These are phyloP conservation scores for Pythium diclinum DNA, from an alignment of 352 stramenopile species.

Conservation along the genomic window DNA sequence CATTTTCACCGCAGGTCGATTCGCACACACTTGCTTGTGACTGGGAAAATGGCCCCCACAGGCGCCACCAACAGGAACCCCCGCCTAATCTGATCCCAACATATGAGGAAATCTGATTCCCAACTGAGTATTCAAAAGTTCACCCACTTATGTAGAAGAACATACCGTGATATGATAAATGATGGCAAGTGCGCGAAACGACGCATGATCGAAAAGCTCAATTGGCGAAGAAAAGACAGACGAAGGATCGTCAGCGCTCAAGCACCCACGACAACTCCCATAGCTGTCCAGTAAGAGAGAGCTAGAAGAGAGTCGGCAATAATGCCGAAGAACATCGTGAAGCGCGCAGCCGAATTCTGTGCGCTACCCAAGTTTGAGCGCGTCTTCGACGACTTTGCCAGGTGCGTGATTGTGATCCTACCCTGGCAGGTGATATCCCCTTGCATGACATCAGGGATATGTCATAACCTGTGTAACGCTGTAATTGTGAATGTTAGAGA, in stretches of 20 bases:
- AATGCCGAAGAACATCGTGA: slow-evolving; percentile 60
- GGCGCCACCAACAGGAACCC: not conserved
- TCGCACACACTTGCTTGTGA: not conserved
- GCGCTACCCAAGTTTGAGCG: slow-evolving; percentile 72
- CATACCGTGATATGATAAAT: slow-evolving; percentile 1
- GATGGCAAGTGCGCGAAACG: not conserved
- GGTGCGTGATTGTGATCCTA: slow-evolving; percentile 25
- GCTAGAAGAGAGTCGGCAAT: too few relatives aligned
- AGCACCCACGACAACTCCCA: too few relatives aligned
- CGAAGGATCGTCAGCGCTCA: too few relatives aligned
- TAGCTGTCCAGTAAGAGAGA: too few relatives aligned
- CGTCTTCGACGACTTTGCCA: slow-evolving; percentile 73
- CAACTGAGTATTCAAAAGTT: not conserved
- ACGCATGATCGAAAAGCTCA: not conserved
- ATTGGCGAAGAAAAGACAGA: not conserved
- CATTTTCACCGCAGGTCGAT: not conserved
- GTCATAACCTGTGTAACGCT: not conserved
- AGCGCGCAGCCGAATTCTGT: slow-evolving; percentile 65
- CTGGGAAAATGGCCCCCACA: slow-evolving; percentile 2
- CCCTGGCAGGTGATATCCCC: too few relatives aligned
- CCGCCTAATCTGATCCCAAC: not conserved
- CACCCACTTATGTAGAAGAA: not conserved
- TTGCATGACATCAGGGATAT: not conserved
- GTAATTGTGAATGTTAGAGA: slow-evolving; percentile 31
- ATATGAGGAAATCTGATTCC: not conserved